Evolutionary conservation across 352 stramenopile species (phyloP), one percentile per base, ranked within the genome.

Genomic region (Aphanomyces euteiches): DNA sequence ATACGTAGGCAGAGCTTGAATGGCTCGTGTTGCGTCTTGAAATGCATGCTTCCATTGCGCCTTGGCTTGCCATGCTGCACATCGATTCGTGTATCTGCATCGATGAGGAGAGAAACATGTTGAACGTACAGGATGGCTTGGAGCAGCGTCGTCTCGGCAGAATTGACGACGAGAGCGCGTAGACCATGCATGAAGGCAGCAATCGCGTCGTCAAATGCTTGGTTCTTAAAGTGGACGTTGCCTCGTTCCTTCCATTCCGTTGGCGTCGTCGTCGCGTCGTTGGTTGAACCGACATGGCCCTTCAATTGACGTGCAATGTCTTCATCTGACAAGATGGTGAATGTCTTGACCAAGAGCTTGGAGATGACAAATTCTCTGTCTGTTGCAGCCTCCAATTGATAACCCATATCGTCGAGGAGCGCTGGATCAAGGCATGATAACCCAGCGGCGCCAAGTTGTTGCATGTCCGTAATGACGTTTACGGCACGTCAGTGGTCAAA

Each of bases 31-130:
- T 28, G 59, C 59, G 41, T 67, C 40, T 10, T 40, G 21, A 19
- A 56, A 67, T 5, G 59, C 59, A 50, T 56, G 21, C 8, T 56
- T 17, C 39, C 39, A 54, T 10, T n/a, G n/a, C 3, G 7, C 13
- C 13, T 56, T 48, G 13, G 59, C 59, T 8, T 56, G 39, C 59
- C 59, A 67, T 19, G 59, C 40, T 15, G 59, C 59, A 37, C 59
- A 67, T 56, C 59, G 59, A 54, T 67, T 67, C 12, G 59, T 67
- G 19, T 43, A 67, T 45, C 59, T 37, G 48, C 40, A 10, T 13
- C 6, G 17, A 39, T n/a, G 10, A 37, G 28, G 37, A 40, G 19
- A 53, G 57, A 38, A 53, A 19, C 37, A 50, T n/a, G 43, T n/a
- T 50, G 36, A 45, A 45, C 56, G 17, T 17, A 67, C 59, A 67